These are phyloP conservation scores for Ormosia semicastrata DNA, from an alignment of 306 rosid genomes.

Conservation along the genomic window DNA sequence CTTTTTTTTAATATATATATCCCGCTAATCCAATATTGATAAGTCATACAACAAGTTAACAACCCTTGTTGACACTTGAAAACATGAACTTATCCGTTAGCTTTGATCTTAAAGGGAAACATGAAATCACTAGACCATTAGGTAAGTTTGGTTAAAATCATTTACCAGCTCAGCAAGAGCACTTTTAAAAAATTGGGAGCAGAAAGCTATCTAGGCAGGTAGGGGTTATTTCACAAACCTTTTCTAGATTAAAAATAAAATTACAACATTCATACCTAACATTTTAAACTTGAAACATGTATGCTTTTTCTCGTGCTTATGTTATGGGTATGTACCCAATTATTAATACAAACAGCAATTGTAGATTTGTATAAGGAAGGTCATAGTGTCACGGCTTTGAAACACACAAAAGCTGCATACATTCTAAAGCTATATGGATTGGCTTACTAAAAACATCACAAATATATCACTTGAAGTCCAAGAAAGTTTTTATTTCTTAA, in stretches of 20 bases:
- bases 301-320: conserved; percentile 4
- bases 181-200: neutral
- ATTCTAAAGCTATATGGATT: neutral
- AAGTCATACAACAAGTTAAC: neutral
- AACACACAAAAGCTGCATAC: neutral
- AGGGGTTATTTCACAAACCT: neutral
- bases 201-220: conserved; percentile 1
- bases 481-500: neutral
- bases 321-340: neutral
- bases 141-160: neutral
- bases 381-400: neutral
- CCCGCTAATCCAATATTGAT: neutral
- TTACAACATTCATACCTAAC: neutral
- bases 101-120: conserved; percentile 6
- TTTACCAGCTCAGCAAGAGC: neutral
- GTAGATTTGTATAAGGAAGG: neutral
- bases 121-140: neutral
- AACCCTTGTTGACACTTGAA: neutral
- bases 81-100: conserved; percentile 18
- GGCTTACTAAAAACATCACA: neutral
- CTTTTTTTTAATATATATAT: neutral
- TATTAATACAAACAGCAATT: neutral
- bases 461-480: neutral
- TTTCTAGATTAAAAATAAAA: neutral
- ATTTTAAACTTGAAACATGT: neutral